Conservation (phyloP, 768 basidiomycete species). For the Phallus indusiatus region DNA sequence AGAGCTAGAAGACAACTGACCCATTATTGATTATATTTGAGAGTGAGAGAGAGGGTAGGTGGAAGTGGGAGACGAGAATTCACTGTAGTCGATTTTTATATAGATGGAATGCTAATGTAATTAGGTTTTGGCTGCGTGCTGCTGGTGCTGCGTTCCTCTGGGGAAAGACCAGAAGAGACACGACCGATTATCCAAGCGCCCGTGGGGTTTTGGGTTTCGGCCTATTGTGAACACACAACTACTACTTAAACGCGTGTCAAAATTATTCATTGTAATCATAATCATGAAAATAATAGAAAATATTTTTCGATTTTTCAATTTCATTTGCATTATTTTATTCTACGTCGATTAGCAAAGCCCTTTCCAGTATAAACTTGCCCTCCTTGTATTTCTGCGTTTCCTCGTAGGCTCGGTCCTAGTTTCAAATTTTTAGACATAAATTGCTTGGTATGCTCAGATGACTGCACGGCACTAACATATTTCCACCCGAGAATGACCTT, state of each 20-base stretch:
- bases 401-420: constrained; percentile 86
- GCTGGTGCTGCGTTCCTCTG: background rate
- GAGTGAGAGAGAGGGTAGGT: background rate
- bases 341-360: constrained; percentile 79
- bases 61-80: background rate
- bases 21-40: background rate
- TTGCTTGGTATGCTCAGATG: no score
- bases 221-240: background rate
- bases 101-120: no score
- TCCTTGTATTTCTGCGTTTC: constrained; percentile 93
- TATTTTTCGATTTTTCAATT: background rate
- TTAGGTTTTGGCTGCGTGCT: no score
- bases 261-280: no score
- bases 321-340: constrained; percentile 47
- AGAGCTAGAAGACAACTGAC: background rate
- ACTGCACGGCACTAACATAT: constrained; percentile 57
- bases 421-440: background rate
- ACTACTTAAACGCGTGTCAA: no score
- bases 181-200: background rate
- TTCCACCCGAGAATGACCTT: constrained; percentile 88
- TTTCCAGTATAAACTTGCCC: constrained; percentile 96
- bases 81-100: no score
- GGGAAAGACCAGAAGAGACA: no score
- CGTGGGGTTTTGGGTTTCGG: background rate
- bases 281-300: no score